These are phyloP conservation scores for Calocybe gangraenosa DNA, from an alignment of 768 basidiomycete species.

Conservation along the genomic window DNA sequence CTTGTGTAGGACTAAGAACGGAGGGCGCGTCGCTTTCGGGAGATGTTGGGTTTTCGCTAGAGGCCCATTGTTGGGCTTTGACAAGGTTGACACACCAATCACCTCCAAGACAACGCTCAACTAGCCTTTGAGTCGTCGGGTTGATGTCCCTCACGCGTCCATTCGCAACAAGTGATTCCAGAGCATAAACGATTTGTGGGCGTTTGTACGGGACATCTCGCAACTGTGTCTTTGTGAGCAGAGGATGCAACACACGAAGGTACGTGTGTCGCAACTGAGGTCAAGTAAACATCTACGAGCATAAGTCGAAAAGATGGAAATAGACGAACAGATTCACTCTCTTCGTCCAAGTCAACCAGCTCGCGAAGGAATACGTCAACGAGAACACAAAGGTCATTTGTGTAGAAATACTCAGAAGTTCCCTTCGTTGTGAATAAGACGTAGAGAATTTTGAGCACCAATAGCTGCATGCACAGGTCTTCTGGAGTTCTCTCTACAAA, in stretches of 20 bases:
- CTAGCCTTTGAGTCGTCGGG: conserved; percentile 85
- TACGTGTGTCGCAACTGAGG: conserved; percentile 88
- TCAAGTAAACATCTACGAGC: background rate
- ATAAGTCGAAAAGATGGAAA: background rate
- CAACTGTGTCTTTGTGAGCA: conserved; percentile 92
- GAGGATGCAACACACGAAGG: conserved; percentile 91
- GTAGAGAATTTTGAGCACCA: conserved; percentile 93
- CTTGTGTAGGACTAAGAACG: conserved; percentile 30
- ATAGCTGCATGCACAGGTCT: conserved; percentile 89
- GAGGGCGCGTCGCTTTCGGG: conserved; percentile 38
- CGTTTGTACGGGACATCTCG: conserved; percentile 86
- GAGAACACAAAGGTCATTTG: conserved; percentile 92
- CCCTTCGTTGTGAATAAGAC: conserved; percentile 91
- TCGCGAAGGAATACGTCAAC: conserved; percentile 98
- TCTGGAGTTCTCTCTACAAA: conserved; percentile 75
- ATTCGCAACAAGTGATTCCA: conserved; percentile 75
- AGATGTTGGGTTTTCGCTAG: conserved; percentile 22
- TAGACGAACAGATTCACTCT: conserved; percentile 79
- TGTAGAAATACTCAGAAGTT: conserved; percentile 96
- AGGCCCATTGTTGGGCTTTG: conserved; percentile 26
- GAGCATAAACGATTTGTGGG: conserved; percentile 76
- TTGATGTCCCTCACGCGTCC: conserved; percentile 77
- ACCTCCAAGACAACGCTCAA: conserved; percentile 83
- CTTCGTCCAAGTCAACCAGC: conserved; percentile 86
- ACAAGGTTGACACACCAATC: conserved; percentile 80